phyloP scores from a whole-genome alignment of 768 basidiomycete genomes.

The Boletus vinaceobasis region DNA sequence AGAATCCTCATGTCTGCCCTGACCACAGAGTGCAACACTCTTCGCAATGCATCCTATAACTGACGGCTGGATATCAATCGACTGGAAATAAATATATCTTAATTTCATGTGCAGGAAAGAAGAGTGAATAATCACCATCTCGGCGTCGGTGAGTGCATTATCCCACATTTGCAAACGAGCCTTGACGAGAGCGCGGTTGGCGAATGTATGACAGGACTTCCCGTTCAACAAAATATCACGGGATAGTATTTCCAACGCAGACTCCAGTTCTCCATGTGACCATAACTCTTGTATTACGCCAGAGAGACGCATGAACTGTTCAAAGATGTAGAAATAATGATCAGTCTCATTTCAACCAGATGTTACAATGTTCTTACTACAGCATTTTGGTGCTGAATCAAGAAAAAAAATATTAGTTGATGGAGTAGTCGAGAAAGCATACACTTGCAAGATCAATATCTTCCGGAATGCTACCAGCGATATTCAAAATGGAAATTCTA shows the following conservation, averaged over 20 bases:
- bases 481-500: conserved; percentile 12
- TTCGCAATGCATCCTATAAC: conserved; percentile 16
- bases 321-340: too few species aligned
- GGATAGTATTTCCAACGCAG: conserved; percentile 5
- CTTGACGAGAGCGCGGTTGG: conserved; percentile 12
- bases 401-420: not conserved
- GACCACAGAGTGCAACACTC: conserved; percentile 12
- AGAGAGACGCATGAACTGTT: conserved; percentile 12
- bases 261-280: conserved; percentile 1
- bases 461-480: not conserved
- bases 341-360: not conserved
- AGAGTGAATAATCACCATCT: conserved; percentile 3
- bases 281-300: not conserved
- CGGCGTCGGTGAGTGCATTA: conserved; percentile 6
- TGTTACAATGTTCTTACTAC: not conserved
- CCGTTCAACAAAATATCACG: conserved; percentile 5
- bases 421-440: not conserved
- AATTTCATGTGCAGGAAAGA: not conserved
- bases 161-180: conserved; percentile 6
- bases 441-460: not conserved
- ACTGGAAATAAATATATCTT: not conserved
- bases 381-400: not conserved
- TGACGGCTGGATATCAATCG: conserved; percentile 6
- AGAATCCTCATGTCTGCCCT: conserved; percentile 8
- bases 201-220: not conserved